Conservation (phyloP, 805 yeast genomes). For the Candida arabinofermentans region DNA sequence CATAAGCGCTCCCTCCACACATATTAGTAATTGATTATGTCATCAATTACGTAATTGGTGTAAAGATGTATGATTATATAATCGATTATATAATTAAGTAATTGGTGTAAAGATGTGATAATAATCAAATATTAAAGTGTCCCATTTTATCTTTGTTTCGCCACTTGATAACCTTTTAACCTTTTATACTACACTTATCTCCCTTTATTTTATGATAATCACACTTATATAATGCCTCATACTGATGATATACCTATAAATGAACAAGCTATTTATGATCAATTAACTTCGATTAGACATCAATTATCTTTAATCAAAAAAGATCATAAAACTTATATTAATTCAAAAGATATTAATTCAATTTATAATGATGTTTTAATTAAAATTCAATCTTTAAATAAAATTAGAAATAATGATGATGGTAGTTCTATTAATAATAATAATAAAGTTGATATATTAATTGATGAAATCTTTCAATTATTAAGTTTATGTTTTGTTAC, state of each 20-base stretch:
- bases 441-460: conserved; percentile 61
- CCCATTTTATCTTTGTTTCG: neutral
- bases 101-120: no score
- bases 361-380: conserved; percentile 57
- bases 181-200: neutral
- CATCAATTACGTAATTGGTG: no score
- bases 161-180: neutral
- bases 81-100: no score
- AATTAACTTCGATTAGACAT: conserved; percentile 40
- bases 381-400: conserved; percentile 48
- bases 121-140: no score
- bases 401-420: conserved; percentile 41
- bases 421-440: conserved; percentile 9
- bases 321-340: conserved; percentile 60
- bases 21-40: no score
- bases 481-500: conserved; percentile 84
- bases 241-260: conserved; percentile 28
- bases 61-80: no score
- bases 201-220: neutral
- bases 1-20: no score
- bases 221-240: conserved; percentile 16
- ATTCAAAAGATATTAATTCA: conserved; percentile 61
- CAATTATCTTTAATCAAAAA: conserved; percentile 48
- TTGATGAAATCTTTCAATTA: conserved; percentile 88
- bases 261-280: conserved; percentile 34